Base-by-base conservation (phyloP, 192 early-diverging fungal species). In the Backusella macrospora region DNA sequence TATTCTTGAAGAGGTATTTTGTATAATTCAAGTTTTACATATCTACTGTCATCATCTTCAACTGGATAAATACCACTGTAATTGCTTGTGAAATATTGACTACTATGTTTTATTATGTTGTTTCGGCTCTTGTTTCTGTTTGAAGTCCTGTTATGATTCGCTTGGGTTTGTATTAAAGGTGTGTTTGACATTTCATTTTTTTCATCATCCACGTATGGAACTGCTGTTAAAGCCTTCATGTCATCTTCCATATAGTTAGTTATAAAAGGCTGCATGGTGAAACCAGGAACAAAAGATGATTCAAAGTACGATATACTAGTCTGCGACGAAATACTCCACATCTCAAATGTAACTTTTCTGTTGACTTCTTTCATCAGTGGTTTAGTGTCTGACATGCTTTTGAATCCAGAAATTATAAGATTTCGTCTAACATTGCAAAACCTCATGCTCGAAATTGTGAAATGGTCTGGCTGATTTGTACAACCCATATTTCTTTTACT, bases 391-490 rank as follows among this genome's bases (percentile, higher is more conserved):
- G 38, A 4, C 16, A 39, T 15, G 5, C 15, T 43, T 14, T 46
- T 45, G 14, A 18, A 46, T 45, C 67, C 67, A n/a, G 26, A 45
- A 4, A 68, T 68, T 12, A 42, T 26, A 12, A 68, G 18, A 37
- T 46, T 46, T 46, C 67, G 21, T 9, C 44, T 23, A 43, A 21
- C 45, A 47, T 68, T 29, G 45, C 67, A 68, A 47, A 68, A 68
- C 8, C 67, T 14, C 23, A 68, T 45, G 45, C 44, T 7, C 1
- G 67, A 68, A 6, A 68, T 45, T 46, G 38, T 43, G 29, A 46
- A 68, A 23, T 68, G 5, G 12, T 10, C 26, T 1, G 21, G 5
- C 23, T 6, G 1, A 23, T n/a, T 44, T 18, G 5, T 59, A 23
- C 13, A 18, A 59, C 26, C 21, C 52, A 59, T 59, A 1, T 18